Conservation (phyloP, 1,284 basidiomycete species). For the Naganishia sp. region DNA sequence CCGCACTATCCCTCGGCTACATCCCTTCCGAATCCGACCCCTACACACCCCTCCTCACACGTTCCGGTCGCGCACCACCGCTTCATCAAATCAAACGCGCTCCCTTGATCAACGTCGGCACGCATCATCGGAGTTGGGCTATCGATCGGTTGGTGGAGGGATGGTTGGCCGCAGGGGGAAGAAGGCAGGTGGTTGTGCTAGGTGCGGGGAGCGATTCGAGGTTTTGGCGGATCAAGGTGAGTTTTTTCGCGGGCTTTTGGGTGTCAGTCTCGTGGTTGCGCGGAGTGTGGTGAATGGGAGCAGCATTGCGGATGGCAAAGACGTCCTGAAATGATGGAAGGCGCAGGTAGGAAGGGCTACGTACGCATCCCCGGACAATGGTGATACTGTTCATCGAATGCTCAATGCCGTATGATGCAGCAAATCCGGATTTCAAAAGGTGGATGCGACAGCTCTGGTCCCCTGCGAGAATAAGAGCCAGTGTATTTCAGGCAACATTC, state of each 20-base stretch:
- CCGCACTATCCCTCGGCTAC: conserved; percentile 74
- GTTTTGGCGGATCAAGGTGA: conserved; percentile 84
- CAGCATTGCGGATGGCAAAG: too few relatives aligned
- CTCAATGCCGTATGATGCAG: too few relatives aligned
- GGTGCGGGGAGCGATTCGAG: conserved; percentile 91
- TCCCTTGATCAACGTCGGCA: conserved; percentile 93
- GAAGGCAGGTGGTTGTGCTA: conserved; percentile 79
- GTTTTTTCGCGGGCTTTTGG: conserved; percentile 39
- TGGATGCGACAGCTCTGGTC: too few relatives aligned
- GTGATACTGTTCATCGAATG: too few relatives aligned
- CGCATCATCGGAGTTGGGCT: conserved; percentile 76
- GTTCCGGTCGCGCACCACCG: conserved; percentile 5
- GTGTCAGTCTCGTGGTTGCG: too few relatives aligned
- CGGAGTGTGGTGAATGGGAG: too few relatives aligned
- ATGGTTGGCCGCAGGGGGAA: conserved; percentile 60
- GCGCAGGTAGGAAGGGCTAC: too few relatives aligned
- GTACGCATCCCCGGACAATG: too few relatives aligned
- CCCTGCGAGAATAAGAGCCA: too few relatives aligned
- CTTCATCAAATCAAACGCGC: conserved; percentile 49
- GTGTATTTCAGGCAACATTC: too few relatives aligned
- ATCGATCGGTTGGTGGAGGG: conserved; percentile 76
- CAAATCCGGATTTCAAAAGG: too few relatives aligned
- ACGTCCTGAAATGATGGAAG: too few relatives aligned
- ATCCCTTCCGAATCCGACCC: conserved; percentile 64
- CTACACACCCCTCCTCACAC: conserved; percentile 60